Percentiles rank a stretch among this genome's conserved stretches.
Conservation (phyloP, 345 rosid genomes). For the Syzygium jambos region DNA sequence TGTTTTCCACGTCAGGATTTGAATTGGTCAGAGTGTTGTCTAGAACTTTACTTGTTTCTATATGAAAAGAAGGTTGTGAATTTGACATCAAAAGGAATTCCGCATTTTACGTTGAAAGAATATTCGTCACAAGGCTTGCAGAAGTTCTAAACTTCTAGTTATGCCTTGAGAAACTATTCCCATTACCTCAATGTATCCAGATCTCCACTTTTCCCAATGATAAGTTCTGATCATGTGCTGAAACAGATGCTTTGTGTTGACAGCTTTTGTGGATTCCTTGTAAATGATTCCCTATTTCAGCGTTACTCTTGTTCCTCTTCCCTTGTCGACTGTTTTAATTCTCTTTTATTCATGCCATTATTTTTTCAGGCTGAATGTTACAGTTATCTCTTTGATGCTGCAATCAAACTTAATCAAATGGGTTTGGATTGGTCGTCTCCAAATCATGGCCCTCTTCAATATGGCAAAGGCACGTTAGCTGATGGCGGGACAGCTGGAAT, state of each 20-base stretch:
- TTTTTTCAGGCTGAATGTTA: conserved; percentile 80
- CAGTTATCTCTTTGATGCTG: conserved; percentile 90
- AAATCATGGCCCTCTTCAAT: conserved; percentile 54
- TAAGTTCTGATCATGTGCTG: not conserved
- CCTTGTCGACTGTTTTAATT: not conserved
- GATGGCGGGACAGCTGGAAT: conserved; percentile 23
- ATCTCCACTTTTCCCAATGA: not conserved
- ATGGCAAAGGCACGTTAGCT: conserved; percentile 25
- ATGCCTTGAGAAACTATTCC: not conserved
- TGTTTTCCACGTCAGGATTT: not conserved
- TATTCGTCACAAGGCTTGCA: not conserved
- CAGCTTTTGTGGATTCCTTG: not conserved
- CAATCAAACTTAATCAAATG: conserved; percentile 77
- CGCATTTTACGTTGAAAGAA: not conserved
- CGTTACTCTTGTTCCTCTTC: not conserved
- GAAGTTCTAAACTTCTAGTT: not conserved
- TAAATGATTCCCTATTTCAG: not conserved
- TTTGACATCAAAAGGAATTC: not conserved
- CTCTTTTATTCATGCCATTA: not conserved
- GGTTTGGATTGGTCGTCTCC: conserved; percentile 75
- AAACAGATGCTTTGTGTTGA: not conserved
- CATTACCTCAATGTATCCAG: not conserved
- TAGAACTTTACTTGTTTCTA: not conserved
- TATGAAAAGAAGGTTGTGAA: not conserved
- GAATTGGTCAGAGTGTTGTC: not conserved